These are phyloP conservation scores for Hypericum perforatum DNA, from an alignment of 345 rosid genomes.

Conservation along the genomic window DNA sequence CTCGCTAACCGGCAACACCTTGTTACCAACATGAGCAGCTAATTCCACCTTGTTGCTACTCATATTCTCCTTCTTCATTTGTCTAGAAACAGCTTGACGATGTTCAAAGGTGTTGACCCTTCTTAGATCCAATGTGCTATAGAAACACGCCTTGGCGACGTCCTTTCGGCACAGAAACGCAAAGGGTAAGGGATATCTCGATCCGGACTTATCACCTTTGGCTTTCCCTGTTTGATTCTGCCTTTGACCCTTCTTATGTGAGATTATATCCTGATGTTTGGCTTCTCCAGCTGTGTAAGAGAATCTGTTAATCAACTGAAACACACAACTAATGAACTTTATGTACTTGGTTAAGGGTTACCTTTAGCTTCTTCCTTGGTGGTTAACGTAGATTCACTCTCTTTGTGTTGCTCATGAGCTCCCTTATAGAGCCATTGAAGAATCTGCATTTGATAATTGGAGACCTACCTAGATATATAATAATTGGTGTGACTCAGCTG, in stretches of 20 bases:
- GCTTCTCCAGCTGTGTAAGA: conserved; percentile 21
- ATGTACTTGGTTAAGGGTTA: neutral
- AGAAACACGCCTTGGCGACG: conserved; percentile 50
- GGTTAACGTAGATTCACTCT: conserved; percentile 6
- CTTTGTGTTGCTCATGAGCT: conserved; percentile 27
- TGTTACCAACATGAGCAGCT: conserved; percentile 28
- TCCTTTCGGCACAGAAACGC: conserved; percentile 43
- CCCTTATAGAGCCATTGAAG: conserved; percentile 42
- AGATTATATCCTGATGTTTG: conserved; percentile 19
- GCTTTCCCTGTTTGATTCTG: conserved; percentile 14
- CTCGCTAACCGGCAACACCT: conserved; percentile 40
- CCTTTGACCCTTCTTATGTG: conserved; percentile 10
- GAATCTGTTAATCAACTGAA: neutral
- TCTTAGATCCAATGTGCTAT: conserved; percentile 37
- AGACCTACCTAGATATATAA: neutral
- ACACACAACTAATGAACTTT: neutral
- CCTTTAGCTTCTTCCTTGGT: conserved; percentile 13
- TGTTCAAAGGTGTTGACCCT: conserved; percentile 20
- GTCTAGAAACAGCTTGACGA: conserved; percentile 23
- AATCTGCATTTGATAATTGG: conserved; percentile 37
- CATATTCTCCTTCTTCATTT: conserved; percentile 42
- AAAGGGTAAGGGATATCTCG: conserved; percentile 17
- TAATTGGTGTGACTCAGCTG: neutral
- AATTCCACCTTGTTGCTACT: conserved; percentile 21
- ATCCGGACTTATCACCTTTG: conserved; percentile 3